These are phyloP conservation scores for Asterionellopsis glacialis DNA, from an alignment of 108 stramenopile species.

Conservation along the genomic window DNA sequence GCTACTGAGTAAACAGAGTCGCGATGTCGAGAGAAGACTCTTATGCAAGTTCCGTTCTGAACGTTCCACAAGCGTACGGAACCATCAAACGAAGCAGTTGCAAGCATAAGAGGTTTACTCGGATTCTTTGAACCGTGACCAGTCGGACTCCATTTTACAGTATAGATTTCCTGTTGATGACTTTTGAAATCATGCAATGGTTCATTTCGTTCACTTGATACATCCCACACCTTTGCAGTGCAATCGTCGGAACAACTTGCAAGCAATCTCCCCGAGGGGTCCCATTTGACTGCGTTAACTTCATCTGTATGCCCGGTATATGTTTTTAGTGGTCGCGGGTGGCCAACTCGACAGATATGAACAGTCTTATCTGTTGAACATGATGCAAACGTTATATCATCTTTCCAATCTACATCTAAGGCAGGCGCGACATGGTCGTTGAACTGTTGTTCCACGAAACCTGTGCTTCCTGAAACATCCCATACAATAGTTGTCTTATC, in stretches of 20 bases:
- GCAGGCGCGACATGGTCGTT: conserved; percentile 85
- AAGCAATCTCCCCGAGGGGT: conserved; percentile 85
- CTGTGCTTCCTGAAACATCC: conserved; percentile 72
- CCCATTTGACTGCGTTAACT: conserved; percentile 97
- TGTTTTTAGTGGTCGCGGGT: conserved; percentile 44
- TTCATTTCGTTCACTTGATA: conserved; percentile 44
- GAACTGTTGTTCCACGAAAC: conserved; percentile 86
- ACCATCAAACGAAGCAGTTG: conserved; percentile 94
- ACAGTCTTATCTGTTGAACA: conserved; percentile 96
- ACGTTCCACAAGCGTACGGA: conserved; percentile 94
- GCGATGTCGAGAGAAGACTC: conserved; percentile 76
- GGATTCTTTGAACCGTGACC: conserved; percentile 88
- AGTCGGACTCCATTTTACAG: conserved; percentile 96
- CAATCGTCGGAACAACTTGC: conserved; percentile 96
- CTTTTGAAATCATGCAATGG: conserved; percentile 85
- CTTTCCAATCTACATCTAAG: conserved; percentile 95
- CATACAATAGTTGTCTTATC: conserved; percentile 96
- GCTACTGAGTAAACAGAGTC: conserved; percentile 88
- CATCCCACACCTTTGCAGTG: conserved; percentile 94
- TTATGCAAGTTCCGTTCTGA: conserved; percentile 71
- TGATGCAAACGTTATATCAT: conserved; percentile 89
- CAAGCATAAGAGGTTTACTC: conserved; percentile 76
- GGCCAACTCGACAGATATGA: conserved; percentile 80
- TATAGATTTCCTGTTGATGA: conserved; percentile 95
- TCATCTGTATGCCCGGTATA: conserved; percentile 87